Percentiles rank a stretch among this genome's conserved stretches.
Conservation (phyloP, 257 asterid species). For the Scutellaria baicalensis region DNA sequence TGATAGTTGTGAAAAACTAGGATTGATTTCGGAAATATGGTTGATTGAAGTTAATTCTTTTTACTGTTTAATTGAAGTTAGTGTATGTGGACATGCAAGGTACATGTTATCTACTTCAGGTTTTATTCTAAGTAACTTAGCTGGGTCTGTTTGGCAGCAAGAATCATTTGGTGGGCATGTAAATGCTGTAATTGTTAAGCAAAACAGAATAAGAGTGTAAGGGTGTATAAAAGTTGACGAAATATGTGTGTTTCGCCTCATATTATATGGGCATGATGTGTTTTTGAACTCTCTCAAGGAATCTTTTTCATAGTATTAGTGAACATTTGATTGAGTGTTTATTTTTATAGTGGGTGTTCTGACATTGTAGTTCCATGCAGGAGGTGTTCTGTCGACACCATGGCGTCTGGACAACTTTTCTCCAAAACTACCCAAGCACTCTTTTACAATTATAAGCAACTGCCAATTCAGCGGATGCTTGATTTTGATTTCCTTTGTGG, state of each 20-base stretch:
- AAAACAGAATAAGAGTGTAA: neutral
- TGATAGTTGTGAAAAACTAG: neutral
- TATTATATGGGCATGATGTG: neutral
- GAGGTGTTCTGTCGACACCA: conserved; percentile 31
- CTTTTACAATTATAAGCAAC: conserved; percentile 90
- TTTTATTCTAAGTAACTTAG: neutral
- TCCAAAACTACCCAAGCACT: conserved; percentile 89
- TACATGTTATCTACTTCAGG: neutral
- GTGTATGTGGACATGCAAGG: neutral
- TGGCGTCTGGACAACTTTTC: conserved; percentile 95
- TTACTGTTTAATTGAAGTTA: neutral
- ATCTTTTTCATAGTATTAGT: neutral
- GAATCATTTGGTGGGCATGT: neutral
- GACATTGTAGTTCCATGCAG: conserved; percentile 28
- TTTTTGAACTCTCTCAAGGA: neutral
- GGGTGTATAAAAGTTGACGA: neutral
- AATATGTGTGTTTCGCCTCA: neutral
- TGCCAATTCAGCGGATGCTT: conserved; percentile 98
- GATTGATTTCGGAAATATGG: conserved; percentile 6
- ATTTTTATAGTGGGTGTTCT: neutral
- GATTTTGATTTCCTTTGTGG: conserved; percentile 99
- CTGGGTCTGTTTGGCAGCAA: neutral
- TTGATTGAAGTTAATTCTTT: neutral
- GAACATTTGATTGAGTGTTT: neutral
- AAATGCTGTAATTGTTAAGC: neutral